Conservation (phyloP, 2,329 filamentous ascomycete species). For the Aspergillus thermomutatus region DNA sequence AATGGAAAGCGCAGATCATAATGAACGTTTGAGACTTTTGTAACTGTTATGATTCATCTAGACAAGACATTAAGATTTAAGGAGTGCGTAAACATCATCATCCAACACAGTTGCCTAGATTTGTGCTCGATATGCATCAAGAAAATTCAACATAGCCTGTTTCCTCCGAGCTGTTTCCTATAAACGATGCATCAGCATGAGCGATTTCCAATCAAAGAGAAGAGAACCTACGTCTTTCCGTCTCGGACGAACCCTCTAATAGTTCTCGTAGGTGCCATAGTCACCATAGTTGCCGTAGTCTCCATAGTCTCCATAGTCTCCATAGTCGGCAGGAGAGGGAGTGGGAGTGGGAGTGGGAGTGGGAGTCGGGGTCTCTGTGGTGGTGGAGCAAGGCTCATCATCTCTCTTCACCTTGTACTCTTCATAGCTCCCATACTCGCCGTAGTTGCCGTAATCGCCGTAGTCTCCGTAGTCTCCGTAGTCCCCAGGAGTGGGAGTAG, state of each 20-base stretch:
- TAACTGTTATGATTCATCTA: neutral
- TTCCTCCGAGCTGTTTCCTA: neutral
- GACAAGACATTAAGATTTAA: neutral
- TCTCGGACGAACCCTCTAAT: neutral
- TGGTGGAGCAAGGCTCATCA: neutral
- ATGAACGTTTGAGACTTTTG: neutral
- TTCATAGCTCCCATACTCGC: conserved; percentile 11
- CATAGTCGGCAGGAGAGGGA: neutral
- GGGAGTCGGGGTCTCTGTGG: neutral
- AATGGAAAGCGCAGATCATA: neutral
- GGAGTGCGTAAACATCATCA: neutral
- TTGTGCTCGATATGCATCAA: neutral
- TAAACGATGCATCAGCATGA: neutral
- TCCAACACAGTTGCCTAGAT: neutral
- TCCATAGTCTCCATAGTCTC: conserved; percentile 5
- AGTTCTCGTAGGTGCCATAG: conserved; percentile 11
- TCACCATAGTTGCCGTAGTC: conserved; percentile 6
- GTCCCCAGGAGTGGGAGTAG: neutral
- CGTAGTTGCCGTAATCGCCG: conserved; percentile 15
- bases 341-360: conserved; percentile 1
- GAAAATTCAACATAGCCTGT: neutral
- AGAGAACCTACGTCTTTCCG: neutral
- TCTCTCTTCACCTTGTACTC: conserved; percentile 4
- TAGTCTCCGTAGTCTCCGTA: neutral
- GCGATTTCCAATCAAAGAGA: neutral